phyloP scores from a whole-genome alignment of 331 rosid genomes.

The Stylosanthes scabra region DNA sequence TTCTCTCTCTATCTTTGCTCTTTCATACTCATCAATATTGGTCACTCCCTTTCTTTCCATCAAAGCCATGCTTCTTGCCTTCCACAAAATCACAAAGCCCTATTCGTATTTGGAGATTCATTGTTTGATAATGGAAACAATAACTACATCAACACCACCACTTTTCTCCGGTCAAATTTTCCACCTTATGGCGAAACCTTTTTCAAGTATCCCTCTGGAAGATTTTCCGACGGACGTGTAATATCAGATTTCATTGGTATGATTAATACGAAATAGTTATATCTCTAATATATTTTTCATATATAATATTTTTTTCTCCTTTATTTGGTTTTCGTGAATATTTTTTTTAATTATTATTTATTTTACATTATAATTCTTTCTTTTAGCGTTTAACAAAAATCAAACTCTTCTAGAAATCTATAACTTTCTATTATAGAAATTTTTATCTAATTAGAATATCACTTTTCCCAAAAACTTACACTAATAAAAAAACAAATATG shows the following conservation, averaged over 20 bases:
- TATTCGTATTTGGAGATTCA: slow-evolving; percentile 60
- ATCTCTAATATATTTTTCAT: too few relatives aligned
- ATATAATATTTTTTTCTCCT: too few relatives aligned
- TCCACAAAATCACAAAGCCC: slow-evolving; percentile 15
- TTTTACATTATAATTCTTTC: too few relatives aligned
- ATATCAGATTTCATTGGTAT: slow-evolving; percentile 56
- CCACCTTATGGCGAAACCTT: slow-evolving; percentile 58
- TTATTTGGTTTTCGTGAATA: too few relatives aligned
- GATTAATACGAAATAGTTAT: too few relatives aligned
- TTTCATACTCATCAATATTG: background rate
- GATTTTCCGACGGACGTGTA: slow-evolving; percentile 52
- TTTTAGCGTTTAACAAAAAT: too few relatives aligned
- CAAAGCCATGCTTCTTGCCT: background rate
- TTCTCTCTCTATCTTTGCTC: background rate
- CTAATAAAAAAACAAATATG: too few relatives aligned
- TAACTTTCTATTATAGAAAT: too few relatives aligned
- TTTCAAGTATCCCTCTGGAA: slow-evolving; percentile 52
- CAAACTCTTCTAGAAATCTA: too few relatives aligned
- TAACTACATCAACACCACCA: slow-evolving; percentile 35
- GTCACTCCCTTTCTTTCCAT: background rate
- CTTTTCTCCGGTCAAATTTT: slow-evolving; percentile 24
- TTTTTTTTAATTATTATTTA: too few relatives aligned
- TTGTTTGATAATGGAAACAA: slow-evolving; percentile 51
- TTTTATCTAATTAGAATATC: too few relatives aligned
- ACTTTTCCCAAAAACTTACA: too few relatives aligned